phyloP scores from a whole-genome alignment of 345 rosid genomes.

The Gossypium turneri region DNA sequence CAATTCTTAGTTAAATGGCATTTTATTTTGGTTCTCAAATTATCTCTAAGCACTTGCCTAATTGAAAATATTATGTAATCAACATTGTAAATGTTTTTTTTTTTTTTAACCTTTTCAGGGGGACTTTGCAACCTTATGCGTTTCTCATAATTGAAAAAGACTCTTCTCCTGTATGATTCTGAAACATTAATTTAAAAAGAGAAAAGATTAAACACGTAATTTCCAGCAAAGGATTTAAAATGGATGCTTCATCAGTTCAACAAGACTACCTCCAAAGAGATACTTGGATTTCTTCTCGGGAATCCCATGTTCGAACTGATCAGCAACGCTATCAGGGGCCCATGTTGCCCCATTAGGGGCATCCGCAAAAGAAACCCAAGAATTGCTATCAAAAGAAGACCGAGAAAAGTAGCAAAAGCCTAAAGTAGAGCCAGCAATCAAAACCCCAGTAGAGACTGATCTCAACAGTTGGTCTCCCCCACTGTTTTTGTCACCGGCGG shows the following conservation, averaged over 20 bases:
- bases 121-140: conserved; percentile 56
- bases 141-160: conserved; percentile 74
- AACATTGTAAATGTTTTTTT: not conserved
- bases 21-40: too few relatives aligned
- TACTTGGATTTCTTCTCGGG: conserved; percentile 27
- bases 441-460: conserved; percentile 27
- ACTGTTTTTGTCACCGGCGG: not conserved
- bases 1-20: too few relatives aligned
- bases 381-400: not conserved
- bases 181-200: not conserved
- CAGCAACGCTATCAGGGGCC: not conserved
- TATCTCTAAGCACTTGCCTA: too few relatives aligned
- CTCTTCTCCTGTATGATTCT: conserved; percentile 56
- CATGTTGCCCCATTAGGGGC: not conserved
- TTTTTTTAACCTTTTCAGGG: conserved; percentile 58
- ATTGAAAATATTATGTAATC: too few relatives aligned
- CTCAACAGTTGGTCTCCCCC: conserved; percentile 22
- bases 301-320: conserved; percentile 18
- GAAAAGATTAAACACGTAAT: not conserved
- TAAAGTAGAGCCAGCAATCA: conserved; percentile 34
- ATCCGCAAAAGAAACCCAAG: conserved; percentile 32
- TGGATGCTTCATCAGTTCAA: not conserved
- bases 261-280: conserved; percentile 41
- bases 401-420: conserved; percentile 30
- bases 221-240: not conserved